phyloP scores from a whole-genome alignment of 179 eudicot genomes.

The Silene coronaria region DNA sequence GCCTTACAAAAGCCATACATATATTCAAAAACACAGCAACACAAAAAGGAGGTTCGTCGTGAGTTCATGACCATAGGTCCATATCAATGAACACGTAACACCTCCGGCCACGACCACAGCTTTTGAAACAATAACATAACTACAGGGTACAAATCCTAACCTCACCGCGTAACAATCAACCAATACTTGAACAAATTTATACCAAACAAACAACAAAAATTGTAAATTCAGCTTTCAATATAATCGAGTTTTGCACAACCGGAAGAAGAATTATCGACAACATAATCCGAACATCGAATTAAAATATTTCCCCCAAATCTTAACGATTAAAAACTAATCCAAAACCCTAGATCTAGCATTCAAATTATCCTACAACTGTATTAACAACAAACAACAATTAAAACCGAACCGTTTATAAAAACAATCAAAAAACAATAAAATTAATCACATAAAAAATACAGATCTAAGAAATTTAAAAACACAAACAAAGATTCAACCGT shows the following conservation, averaged over 20 bases:
- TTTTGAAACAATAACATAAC: neutral
- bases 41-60: neutral
- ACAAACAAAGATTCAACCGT: neutral
- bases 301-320: neutral
- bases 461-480: neutral
- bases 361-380: neutral
- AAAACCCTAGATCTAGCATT: constrained; percentile 5
- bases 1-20: neutral
- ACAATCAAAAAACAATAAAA: neutral
- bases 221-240: neutral
- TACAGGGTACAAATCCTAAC: neutral
- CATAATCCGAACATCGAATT: neutral
- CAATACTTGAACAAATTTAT: neutral
- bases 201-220: neutral
- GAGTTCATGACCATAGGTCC: neutral
- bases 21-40: neutral
- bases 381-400: neutral
- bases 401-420: neutral
- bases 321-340: neutral
- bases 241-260: neutral
- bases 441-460: neutral
- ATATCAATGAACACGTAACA: neutral
- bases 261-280: neutral
- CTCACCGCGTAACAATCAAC: too few species aligned
- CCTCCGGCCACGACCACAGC: neutral